Evolutionary conservation across 2,329 filamentous ascomycete species (phyloP), one percentile per base, ranked within the genome.

Genomic region (Fusarium marasasianum): DNA sequence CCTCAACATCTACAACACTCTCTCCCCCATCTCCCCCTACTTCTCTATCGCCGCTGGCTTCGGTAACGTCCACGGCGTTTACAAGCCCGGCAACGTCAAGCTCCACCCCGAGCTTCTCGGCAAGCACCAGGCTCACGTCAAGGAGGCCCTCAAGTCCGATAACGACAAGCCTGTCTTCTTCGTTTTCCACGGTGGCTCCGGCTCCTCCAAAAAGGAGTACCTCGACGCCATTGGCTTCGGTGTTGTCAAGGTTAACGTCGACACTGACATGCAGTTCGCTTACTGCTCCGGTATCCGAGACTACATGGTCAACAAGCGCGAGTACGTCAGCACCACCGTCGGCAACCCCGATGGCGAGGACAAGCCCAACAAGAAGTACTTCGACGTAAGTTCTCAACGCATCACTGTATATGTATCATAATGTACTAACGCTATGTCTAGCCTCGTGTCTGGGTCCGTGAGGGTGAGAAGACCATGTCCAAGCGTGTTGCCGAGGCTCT

Each of bases 331-430:
- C 87, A 91, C 89, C 70, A 90, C 94, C 81, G 93, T 99, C 78
- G 96, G 96, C 81, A 99, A 98, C 90, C 96, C 96, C 76, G 95
- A 98, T 57, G 95, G 96, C 71, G 92, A 91, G 26, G 94, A 98
- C 87, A 98, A 98, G 93, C 96, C 96, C 82, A 99, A 99, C 92
- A 99, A 99, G 94, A 98, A 98, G 88, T 92, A 88, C 87, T 95
- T 93, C 80, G 91, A 93, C 78, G 84, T 84, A 80, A 82, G 83
- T 82, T 71, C 62, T 51, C 31, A 62, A 26, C 33, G 13, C 53
- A 50, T 47, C 37, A 5, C 43, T 24, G 14, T 20, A 8, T 22
- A 13, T 26, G 15, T 45, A 53, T 24, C 17, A 35, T 47, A 50
- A 41, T 20, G 33, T 55, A 41, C 68, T 74, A 53, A 74, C 31